Base-by-base conservation (phyloP, 306 rosid genomes). In the Rosa persica region DNA sequence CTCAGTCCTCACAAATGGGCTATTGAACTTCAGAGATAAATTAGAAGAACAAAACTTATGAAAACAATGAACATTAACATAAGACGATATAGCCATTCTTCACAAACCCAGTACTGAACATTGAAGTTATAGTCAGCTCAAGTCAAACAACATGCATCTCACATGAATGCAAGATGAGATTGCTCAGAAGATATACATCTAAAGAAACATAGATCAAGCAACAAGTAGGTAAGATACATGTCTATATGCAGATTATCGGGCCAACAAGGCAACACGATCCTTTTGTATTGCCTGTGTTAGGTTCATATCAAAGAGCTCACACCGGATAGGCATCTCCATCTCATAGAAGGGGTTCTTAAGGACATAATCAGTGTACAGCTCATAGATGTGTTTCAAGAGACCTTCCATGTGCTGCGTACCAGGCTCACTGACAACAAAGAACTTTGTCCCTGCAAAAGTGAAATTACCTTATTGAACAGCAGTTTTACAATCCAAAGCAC, bases 281-380 rank as follows among this genome's bases (percentile, higher is more conserved):
- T 92, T 95, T 34, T 95, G 97, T 47, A 95, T 83, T 39, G 93
- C 94, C 81, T 86, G 92, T 2, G 90, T 78, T 16, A 92, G 78
- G 88, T 87, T 89, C 76, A 88, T 90, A 47, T 95, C 98, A 27
- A 92, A 95, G 76, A 92, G 98, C 85, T 95, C 98, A 61, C 98
- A 95, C 12, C 98, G 88, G 66, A 91, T 89, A 20, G 98, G 98
- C 98, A 95, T 95, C 91, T 95, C 98, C 95, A 95, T 89, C 86
- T 95, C 98, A 81, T 95, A 95, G 86, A 95, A 92, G 12, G 98
- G 98, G 58, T 92, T 95, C 94, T 95, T 95, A 90, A 95, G 70
- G 70, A 92, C 98, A 76, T 82, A 95, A 84, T 95, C 97, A 6
- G 98, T 87, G 86, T 92, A 91, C 80, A 95, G 23, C 75, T 88